A percentile compares a stretch with the other conserved stretches of the same genome.
Evolutionary conservation across 2,329 filamentous ascomycete genomes (phyloP).

Genomic region (Cryphonectria carpinicola): DNA sequence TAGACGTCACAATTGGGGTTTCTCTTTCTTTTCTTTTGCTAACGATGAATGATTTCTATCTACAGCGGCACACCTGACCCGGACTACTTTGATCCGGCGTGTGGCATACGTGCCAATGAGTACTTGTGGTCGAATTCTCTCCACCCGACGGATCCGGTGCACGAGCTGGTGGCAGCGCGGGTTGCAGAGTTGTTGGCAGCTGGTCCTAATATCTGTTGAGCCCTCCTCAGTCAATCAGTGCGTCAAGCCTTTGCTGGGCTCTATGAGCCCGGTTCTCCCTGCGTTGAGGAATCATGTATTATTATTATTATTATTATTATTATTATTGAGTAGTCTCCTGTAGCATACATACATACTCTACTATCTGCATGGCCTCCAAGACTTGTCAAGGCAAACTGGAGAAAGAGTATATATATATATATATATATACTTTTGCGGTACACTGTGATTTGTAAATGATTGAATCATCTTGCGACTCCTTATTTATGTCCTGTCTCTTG

Average conservation of each 20-base stretch:
- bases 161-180: conserved; percentile 60
- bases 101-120: conserved; percentile 60
- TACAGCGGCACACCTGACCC: conserved; percentile 49
- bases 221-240: not conserved
- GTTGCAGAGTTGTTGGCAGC: conserved; percentile 45
- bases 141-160: conserved; percentile 67
- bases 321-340: not conserved
- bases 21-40: not conserved
- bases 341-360: not conserved
- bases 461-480: not conserved
- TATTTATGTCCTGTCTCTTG: not conserved
- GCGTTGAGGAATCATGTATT: too few species aligned
- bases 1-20: too few species aligned
- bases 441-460: not conserved
- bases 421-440: too few species aligned
- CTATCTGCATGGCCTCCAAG: not conserved
- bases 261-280: not conserved
- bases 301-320: too few species aligned
- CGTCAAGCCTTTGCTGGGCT: not conserved
- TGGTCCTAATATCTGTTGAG: conserved; percentile 44
- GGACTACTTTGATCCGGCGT: conserved; percentile 48
- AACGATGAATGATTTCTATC: not conserved
- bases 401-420: too few species aligned
- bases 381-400: not conserved
- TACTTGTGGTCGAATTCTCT: conserved; percentile 68